Evolutionary conservation across 208 protist species (phyloP).

Genomic region (Naegleria gruberi): DNA sequence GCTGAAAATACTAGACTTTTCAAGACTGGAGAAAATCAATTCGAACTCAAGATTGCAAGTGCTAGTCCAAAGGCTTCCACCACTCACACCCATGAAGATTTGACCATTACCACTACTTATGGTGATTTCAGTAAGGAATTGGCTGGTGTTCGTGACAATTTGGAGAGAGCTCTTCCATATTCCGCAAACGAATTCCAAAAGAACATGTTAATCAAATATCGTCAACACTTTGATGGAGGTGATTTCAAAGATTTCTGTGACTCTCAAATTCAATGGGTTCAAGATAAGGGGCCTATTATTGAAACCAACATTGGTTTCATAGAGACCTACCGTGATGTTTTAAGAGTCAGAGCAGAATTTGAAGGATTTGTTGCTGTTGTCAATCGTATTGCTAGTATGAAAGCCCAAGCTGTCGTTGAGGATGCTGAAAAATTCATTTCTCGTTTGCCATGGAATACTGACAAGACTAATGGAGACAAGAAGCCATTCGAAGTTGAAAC

Average conservation of each 20-base stretch:
- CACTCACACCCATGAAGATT: conserved; percentile 34
- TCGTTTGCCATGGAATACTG: conserved; percentile 63
- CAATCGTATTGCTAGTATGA: conserved; percentile 66
- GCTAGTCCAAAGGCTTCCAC: conserved; percentile 29
- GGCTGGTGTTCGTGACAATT: conserved; percentile 48
- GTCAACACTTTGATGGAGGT: conserved; percentile 61
- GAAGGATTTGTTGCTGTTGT: conserved; percentile 82
- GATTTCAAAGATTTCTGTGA: conserved; percentile 70
- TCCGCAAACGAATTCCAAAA: conserved; percentile 62
- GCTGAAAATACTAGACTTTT: conserved; percentile 70
- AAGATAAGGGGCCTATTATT: conserved; percentile 70
- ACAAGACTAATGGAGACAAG: neutral
- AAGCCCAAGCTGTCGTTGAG: conserved; percentile 58
- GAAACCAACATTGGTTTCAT: conserved; percentile 89
- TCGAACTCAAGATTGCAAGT: conserved; percentile 39
- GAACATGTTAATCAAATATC: conserved; percentile 76
- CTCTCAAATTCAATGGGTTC: conserved; percentile 72
- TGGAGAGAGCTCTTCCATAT: conserved; percentile 51
- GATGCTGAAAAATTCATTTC: conserved; percentile 59
- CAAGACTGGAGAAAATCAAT: conserved; percentile 44
- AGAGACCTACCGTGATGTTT: conserved; percentile 78
- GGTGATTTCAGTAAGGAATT: conserved; percentile 64
- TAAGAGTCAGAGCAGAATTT: conserved; percentile 72
- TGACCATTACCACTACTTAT: conserved; percentile 53
- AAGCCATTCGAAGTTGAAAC: conserved; percentile 66